Base-by-base conservation (phyloP, 1,284 basidiomycete species). In the Apiotrichum veenhuisii region DNA sequence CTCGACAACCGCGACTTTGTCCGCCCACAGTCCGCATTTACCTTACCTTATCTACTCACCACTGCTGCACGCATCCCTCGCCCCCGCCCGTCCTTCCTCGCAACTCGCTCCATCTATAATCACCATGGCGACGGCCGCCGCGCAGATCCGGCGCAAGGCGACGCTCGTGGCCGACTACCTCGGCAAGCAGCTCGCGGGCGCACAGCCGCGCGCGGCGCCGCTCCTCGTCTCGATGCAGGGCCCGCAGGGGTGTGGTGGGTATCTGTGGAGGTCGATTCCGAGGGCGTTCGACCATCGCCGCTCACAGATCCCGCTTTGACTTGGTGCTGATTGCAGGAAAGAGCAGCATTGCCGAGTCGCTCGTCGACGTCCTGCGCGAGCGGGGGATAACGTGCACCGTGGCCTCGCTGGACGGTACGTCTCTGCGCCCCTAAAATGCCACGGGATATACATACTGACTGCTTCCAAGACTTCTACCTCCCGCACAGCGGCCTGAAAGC, bases 381-480 rank as follows among this genome's bases (percentile, higher is more conserved):
- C 27, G 41, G 12, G 52, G 52, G 12, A 36, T 57, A 3, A 34
- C 37, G 3, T 50, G 45, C 20, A 49, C 55, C 20, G 52, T 58
- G 3, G 54, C 54, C 8, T 61, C 59, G 2, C 50, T 61, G n/a
- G 59, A 61, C 27, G 59, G 59, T 54, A 27, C 11, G 52, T 52
- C 15, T 9, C 15, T n/a, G n/a, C n/a, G n/a, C n/a, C n/a, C n/a
- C n/a, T n/a, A n/a, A n/a, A n/a, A n/a, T n/a, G n/a, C n/a, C n/a
- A n/a, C n/a, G n/a, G n/a, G n/a, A n/a, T n/a, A n/a, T n/a, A n/a
- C n/a, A n/a, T n/a, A n/a, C 5, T 11, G 25, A 12, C 3, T 10
- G 14, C 46, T 20, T 25, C 18, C 3, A 18, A 74, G 72, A 74
- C 56, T 65, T 75, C 37, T 75, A 75, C 58, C 66, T 65, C 23